Base-by-base conservation (phyloP, 108 stramenopile species). In the Skeletonema marinoi region DNA sequence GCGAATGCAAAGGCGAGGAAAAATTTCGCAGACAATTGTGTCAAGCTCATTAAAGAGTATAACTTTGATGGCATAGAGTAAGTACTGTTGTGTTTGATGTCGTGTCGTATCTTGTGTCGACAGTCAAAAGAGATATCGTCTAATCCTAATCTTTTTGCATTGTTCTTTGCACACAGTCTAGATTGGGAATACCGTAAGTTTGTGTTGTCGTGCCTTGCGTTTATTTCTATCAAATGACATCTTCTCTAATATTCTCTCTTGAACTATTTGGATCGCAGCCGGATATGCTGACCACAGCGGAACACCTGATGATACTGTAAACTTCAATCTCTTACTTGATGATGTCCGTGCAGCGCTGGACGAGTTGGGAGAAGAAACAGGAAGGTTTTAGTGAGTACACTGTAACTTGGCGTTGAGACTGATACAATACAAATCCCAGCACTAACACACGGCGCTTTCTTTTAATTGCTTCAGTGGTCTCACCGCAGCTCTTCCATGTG, bases 401-500 rank as follows among this genome's bases (percentile, higher is more conserved):
- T 17, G 25, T 25, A 25, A 21, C 5, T 16, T 31, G 69, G 46
- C 12, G 2, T 16, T 21, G 41, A 48, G 6, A 84, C 78, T 42
- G 41, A 42, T 42, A 10, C 3, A 19, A 51, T 19, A 51, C 50
- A 51, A 51, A 17, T 51, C 50, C 19, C 63, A 75, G 17, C 4
- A 19, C 50, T 51, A 51, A 51, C 50, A 21, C 19, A n/a, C 25
- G 3, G 4, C 6, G 8, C 32, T 16, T 7, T 33, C 59, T 61
- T 41, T 60, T 60, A n/a, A 19, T 63, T 5, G 60, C 10, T 38
- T 19, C 50, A 51, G 50, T n/a, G 65, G 65, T 46, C 25, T 67
- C 29, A 74, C 73, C 17, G 75, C 75, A 59, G 79, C 79, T 12
- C 54, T 80, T 6, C 79, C 79, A 29, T 80, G 79, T 33, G 74